phyloP scores from a whole-genome alignment of 352 stramenopile genomes.

The Pythium aquatile region DNA sequence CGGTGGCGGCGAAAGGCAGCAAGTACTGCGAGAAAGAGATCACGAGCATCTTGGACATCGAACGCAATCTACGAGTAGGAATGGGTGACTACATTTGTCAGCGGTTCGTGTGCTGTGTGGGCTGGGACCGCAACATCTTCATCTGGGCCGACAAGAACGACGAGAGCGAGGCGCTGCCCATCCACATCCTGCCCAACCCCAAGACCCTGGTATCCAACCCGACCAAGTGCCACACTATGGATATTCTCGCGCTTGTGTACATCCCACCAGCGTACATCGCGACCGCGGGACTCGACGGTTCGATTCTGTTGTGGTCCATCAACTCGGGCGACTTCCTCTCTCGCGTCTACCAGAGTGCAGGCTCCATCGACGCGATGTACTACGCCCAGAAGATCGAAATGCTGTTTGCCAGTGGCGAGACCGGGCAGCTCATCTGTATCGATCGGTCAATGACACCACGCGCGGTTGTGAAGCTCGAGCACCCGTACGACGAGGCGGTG shows the following conservation, averaged over 20 bases:
- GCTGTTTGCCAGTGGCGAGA: constrained; percentile 64
- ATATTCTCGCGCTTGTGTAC: constrained; percentile 66
- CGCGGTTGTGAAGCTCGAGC: constrained; percentile 40
- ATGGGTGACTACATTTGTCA: constrained; percentile 85
- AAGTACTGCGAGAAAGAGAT: constrained; percentile 77
- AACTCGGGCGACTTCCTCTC: constrained; percentile 73
- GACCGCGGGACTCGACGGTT: constrained; percentile 63
- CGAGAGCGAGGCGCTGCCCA: constrained; percentile 59
- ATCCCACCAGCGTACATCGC: constrained; percentile 70
- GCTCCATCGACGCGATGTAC: constrained; percentile 65
- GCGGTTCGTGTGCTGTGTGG: constrained; percentile 75
- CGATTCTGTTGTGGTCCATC: constrained; percentile 75
- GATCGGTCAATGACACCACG: constrained; percentile 64
- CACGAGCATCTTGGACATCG: constrained; percentile 79
- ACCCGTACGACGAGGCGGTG: constrained; percentile 41
- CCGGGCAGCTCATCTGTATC: constrained; percentile 60
- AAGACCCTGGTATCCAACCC: constrained; percentile 29
- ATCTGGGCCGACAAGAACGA: constrained; percentile 85
- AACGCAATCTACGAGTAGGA: constrained; percentile 72
- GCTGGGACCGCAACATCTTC: constrained; percentile 82
- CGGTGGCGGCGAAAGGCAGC: constrained; percentile 8
- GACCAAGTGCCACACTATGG: constrained; percentile 56
- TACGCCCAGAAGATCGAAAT: constrained; percentile 75
- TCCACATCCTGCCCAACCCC: constrained; percentile 49
- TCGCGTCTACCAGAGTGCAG: constrained; percentile 54